phyloP scores from a whole-genome alignment of 2,329 filamentous ascomycete species.

The Catunica adiposa region DNA sequence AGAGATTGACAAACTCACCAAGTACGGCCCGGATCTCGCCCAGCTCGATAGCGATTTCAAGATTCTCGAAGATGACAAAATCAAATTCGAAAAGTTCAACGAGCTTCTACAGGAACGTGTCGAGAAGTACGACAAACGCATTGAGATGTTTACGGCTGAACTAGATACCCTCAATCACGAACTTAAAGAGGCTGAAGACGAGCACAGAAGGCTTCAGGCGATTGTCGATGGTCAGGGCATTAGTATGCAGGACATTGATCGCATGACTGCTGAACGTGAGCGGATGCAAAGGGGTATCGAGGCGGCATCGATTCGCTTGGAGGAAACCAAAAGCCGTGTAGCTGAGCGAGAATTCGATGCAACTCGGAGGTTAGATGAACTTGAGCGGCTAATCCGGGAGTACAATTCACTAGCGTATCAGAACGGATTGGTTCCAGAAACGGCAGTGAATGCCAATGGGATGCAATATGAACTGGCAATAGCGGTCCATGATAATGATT shows the following conservation, averaged over 20 bases:
- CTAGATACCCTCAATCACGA: conserved; percentile 63
- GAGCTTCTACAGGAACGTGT: conserved; percentile 66
- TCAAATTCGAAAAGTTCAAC: conserved; percentile 94
- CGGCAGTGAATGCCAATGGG: conserved; percentile 72
- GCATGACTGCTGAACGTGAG: conserved; percentile 92
- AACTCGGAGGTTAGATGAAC: conserved; percentile 68
- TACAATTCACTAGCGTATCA: conserved; percentile 95
- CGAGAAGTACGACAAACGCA: conserved; percentile 72
- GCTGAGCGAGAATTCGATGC: conserved; percentile 81
- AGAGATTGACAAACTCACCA: conserved; percentile 80
- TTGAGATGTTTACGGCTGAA: conserved; percentile 70
- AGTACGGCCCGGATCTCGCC: conserved; percentile 66
- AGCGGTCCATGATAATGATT: conserved; percentile 67
- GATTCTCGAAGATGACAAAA: conserved; percentile 83
- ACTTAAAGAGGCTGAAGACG: conserved; percentile 63
- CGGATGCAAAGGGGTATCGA: conserved; percentile 81
- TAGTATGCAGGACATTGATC: conserved; percentile 95
- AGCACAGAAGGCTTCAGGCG: conserved; percentile 62
- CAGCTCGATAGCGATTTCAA: conserved; percentile 79
- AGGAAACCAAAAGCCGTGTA: conserved; percentile 70
- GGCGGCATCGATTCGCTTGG: conserved; percentile 54
- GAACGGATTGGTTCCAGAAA: conserved; percentile 72
- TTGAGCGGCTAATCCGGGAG: conserved; percentile 75
- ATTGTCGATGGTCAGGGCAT: conserved; percentile 86
- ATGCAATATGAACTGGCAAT: conserved; percentile 71